A percentile compares a stretch with the other conserved stretches of the same genome.
phyloP scores from a whole-genome alignment of 1,284 basidiomycete genomes.

The Ganoderma lingzhi region DNA sequence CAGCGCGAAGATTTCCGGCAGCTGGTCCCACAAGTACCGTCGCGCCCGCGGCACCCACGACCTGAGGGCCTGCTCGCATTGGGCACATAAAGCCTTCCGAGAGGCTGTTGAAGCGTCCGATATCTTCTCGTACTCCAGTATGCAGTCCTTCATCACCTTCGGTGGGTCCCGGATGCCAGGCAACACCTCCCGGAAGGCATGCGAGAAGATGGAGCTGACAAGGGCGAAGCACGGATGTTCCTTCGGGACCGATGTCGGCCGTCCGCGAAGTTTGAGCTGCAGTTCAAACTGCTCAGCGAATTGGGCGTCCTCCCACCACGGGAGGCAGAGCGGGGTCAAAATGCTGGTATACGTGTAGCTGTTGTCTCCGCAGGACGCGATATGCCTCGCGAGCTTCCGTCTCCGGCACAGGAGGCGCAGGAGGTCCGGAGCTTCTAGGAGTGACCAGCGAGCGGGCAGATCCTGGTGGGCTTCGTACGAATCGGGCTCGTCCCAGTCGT shows the following conservation, averaged over 20 bases:
- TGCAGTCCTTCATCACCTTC: neutral
- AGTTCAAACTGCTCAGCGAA: neutral
- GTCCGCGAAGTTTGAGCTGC: too few relatives aligned
- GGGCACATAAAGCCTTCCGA: neutral
- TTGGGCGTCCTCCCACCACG: neutral
- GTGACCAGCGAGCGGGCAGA: neutral
- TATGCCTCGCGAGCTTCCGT: neutral
- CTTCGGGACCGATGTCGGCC: neutral
- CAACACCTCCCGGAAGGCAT: neutral
- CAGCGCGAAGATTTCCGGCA: neutral
- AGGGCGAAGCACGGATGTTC: neutral
- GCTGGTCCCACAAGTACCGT: neutral
- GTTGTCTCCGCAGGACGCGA: neutral
- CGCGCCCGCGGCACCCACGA: neutral
- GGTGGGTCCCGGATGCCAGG: neutral
- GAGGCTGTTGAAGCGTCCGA: neutral
- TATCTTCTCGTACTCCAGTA: neutral
- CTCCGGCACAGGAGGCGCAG: neutral
- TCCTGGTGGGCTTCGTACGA: neutral
- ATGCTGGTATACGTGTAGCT: neutral
- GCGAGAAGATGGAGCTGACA: neutral
- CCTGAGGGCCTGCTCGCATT: neutral
- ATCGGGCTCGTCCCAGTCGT: conserved; percentile 12
- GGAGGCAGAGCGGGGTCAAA: neutral
- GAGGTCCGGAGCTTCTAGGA: neutral